A percentile compares a stretch with the other conserved stretches of the same genome.
Conservation (phyloP, 345 rosid species). For the Gossypium bickii region DNA sequence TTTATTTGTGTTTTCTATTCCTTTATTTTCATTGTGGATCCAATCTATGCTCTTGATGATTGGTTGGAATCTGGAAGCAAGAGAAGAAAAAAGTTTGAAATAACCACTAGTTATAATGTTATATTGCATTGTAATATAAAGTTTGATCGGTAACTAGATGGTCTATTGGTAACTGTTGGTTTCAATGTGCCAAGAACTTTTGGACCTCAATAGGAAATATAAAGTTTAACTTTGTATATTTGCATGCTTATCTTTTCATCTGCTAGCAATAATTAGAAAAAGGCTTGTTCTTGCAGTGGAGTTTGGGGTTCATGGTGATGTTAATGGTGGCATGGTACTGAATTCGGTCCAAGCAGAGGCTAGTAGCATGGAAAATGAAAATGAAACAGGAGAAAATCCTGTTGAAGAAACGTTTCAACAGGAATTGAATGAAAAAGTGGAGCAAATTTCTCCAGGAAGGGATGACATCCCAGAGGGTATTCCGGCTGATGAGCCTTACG, state of each 20-base stretch:
- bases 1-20: not conserved
- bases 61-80: not conserved
- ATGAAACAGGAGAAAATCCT: conserved; percentile 43
- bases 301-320: conserved; percentile 51
- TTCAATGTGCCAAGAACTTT: not conserved
- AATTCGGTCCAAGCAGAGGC: conserved; percentile 45
- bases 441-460: conserved; percentile 32
- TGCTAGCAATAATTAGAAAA: conserved; percentile 7
- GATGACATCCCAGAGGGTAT: conserved; percentile 32
- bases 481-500: conserved; percentile 66
- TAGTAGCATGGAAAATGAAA: conserved; percentile 37
- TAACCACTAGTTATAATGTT: not conserved
- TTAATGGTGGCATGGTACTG: conserved; percentile 37
- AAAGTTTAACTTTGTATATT: conserved; percentile 2
- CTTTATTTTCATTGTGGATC: not conserved
- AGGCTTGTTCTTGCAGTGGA: conserved; percentile 63
- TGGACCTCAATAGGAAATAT: not conserved
- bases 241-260: not conserved
- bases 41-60: not conserved
- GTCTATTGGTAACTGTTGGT: not conserved
- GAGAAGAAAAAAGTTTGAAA: not conserved
- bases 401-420: conserved; percentile 39
- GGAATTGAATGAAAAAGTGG: conserved; percentile 43
- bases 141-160: conserved; percentile 1
- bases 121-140: not conserved